Evolutionary conservation across 805 yeast genomes (phyloP).

Genomic region (Yamadazyma scolyti): DNA sequence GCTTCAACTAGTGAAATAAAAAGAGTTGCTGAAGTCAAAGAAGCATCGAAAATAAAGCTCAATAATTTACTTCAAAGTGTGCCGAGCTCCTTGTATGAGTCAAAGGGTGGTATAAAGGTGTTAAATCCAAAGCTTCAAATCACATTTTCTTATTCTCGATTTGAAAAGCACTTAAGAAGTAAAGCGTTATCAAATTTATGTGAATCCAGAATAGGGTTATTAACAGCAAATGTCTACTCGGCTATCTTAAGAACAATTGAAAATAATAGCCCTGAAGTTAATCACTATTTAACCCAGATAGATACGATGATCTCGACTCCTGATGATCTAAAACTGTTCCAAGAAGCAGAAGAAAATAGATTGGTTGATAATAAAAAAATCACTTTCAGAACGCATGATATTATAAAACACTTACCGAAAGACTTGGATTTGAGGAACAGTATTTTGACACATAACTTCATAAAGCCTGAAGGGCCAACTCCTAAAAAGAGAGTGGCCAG

Average conservation of each 20-base stretch:
- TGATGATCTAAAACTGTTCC: constrained; percentile 28
- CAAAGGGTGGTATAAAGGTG: constrained; percentile 32
- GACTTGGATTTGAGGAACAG: constrained; percentile 44
- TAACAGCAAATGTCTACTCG: constrained; percentile 63
- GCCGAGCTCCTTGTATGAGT: constrained; percentile 23
- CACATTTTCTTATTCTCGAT: constrained; percentile 62
- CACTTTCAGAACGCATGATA: constrained; percentile 31
- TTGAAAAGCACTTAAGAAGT: constrained; percentile 62
- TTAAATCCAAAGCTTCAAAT: constrained; percentile 51
- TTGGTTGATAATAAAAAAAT: constrained; percentile 33
- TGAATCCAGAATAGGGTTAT: constrained; percentile 63
- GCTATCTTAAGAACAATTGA: constrained; percentile 58
- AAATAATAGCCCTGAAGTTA: constrained; percentile 42
- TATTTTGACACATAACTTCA: constrained; percentile 38
- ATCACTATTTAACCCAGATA: constrained; percentile 40
- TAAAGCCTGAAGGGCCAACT: constrained; percentile 29
- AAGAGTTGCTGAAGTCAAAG: constrained; percentile 57
- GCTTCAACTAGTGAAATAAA: constrained; percentile 38
- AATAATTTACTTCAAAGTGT: constrained; percentile 27
- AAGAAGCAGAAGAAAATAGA: constrained; percentile 27
- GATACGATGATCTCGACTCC: constrained; percentile 51
- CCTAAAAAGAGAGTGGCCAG: constrained; percentile 15
- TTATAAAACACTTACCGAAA: constrained; percentile 33
- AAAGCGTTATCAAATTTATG: constrained; percentile 60
- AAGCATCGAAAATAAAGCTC: constrained; percentile 40